Conservation (phyloP, 2,329 filamentous ascomycete species). For the Aspergillus spinulosporus region DNA sequence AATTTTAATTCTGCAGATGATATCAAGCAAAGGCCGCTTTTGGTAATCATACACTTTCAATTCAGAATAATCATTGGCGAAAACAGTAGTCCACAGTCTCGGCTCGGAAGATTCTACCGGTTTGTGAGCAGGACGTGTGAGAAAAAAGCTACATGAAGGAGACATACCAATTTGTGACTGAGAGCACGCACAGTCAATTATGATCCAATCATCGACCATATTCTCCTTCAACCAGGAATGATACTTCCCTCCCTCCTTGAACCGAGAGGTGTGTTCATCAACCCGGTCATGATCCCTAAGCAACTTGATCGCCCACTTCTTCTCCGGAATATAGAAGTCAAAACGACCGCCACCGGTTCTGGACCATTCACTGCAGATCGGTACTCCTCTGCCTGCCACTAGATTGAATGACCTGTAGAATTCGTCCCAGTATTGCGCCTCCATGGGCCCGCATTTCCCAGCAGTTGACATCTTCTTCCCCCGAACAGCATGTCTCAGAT, state of each 20-base stretch:
- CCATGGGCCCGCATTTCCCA: constrained; percentile 9
- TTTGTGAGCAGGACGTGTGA: constrained; percentile 10
- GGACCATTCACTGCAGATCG: constrained; percentile 19
- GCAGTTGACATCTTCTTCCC: neutral
- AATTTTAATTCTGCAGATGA: constrained; percentile 9
- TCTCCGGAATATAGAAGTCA: constrained; percentile 20
- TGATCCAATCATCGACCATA: constrained; percentile 14
- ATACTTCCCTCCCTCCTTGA: constrained; percentile 7
- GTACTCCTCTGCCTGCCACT: constrained; percentile 17
- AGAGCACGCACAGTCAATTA: constrained; percentile 15
- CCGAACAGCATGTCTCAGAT: neutral
- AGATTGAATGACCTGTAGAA: constrained; percentile 9
- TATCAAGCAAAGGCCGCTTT: constrained; percentile 5
- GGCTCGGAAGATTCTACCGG: constrained; percentile 10
- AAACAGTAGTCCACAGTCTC: constrained; percentile 13
- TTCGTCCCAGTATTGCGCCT: constrained; percentile 19
- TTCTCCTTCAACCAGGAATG: neutral
- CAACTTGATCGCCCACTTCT: constrained; percentile 14
- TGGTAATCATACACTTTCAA: constrained; percentile 14
- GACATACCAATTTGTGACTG: constrained; percentile 1
- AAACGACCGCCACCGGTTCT: constrained; percentile 14
- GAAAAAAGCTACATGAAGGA: constrained; percentile 8
- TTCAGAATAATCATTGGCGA: constrained; percentile 12
- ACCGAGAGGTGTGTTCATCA: constrained; percentile 10
- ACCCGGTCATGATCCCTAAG: constrained; percentile 11